Evolutionary conservation across 139 green algal genomes (phyloP).

Genomic region (Coccomyxa sp.): DNA sequence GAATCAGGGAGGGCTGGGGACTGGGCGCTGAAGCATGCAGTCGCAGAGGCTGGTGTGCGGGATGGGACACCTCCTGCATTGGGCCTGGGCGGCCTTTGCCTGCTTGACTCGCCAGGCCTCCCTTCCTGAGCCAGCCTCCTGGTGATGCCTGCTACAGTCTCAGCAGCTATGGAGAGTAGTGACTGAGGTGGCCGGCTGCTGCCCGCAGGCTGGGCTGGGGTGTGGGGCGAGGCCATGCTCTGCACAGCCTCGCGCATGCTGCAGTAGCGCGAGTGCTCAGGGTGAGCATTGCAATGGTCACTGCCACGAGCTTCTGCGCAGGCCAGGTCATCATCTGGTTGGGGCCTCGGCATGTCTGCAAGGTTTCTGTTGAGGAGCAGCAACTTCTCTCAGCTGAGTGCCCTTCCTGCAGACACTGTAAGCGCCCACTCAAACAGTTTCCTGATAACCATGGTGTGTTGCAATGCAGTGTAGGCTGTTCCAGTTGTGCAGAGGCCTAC

Average conservation of each 20-base stretch:
- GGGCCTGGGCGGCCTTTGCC: neutral
- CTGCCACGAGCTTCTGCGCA: neutral
- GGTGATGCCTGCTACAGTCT: neutral
- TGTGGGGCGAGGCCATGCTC: neutral
- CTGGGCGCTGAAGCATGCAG: too few species aligned
- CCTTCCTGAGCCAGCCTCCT: neutral
- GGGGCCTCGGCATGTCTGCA: neutral
- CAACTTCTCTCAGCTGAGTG: too few species aligned
- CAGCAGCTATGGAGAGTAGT: neutral
- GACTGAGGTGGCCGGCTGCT: neutral
- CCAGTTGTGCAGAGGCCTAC: slow-evolving; percentile 3
- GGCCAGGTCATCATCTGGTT: neutral
- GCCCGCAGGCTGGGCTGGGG: neutral
- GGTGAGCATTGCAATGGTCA: neutral
- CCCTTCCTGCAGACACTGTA: neutral
- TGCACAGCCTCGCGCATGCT: neutral
- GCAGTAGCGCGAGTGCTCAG: neutral
- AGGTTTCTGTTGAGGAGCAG: too few species aligned
- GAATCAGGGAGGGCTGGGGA: too few species aligned
- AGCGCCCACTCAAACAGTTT: neutral
- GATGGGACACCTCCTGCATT: too few species aligned
- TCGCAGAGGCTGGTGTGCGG: too few species aligned
- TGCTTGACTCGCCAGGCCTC: neutral
- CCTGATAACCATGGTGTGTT: neutral
- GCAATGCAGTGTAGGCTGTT: neutral